Base-by-base conservation (phyloP, 2,329 filamentous ascomycete species). In the Aspergillus sp. region DNA sequence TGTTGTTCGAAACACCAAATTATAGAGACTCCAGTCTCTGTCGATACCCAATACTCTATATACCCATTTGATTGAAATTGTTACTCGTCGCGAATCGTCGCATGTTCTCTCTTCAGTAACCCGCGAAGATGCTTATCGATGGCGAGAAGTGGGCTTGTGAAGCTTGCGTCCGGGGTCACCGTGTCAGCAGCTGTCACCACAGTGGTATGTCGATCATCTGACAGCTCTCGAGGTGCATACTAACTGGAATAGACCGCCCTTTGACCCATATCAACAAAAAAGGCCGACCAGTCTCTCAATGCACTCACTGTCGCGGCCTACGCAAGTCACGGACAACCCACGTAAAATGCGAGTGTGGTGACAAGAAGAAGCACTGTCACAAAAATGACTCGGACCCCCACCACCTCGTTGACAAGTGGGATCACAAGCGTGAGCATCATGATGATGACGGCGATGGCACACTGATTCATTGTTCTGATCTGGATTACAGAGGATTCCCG, bases 131-230 rank as follows among this genome's bases (percentile, higher is more conserved):
- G 87, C 78, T 90, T 68, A 87, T 90, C 69, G 84, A 95, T 78
- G 91, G 91, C 70, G 89, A 95, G 76, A 97, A 97, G 77, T 97
- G 82, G 76, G 91, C 91, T 72, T 97, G 91, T 78, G 88, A 95
- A 75, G 90, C 90, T 73, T 98, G 93, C 75, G 90, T 98, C 67
- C 87, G 93, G 71, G 93, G 93, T 65, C 93, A 98, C 76, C 88
- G 93, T 67, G 93, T 98, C 66, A 97, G 90, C 85, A 95, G 93
- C 68, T 98, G 93, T 77, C 89, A 91, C 69, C 93, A 98, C 71
- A 81, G 82, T 68, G 90, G 90, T 95, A 82, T 76, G 87, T 79
- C 51, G 58, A 61, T 45, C 33, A 27, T 31, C 11, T 36, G 33
- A 41, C 38, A 27, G 32, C 26, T 35, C 34, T 30, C 36, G 37